Conservation (phyloP, 1,284 basidiomycete genomes). For the Trichosporon sp. region DNA sequence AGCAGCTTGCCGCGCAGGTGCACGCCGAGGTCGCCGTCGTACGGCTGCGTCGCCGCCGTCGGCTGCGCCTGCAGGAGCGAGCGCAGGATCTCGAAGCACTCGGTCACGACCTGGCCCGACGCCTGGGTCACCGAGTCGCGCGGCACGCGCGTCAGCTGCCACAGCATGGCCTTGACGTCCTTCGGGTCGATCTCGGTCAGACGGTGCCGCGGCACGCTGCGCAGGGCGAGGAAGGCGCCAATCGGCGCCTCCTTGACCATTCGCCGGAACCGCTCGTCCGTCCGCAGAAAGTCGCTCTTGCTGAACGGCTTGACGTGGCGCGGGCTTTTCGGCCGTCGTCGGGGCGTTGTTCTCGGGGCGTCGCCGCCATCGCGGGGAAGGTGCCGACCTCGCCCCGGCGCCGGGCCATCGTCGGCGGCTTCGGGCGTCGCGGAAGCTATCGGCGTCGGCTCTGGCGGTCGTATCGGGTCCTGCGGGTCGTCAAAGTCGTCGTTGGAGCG, state of each 20-base stretch:
- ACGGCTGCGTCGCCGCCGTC: background rate
- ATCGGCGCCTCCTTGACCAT: constrained; percentile 8
- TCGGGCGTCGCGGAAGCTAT: background rate
- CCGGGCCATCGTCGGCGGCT: background rate
- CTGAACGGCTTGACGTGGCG: background rate
- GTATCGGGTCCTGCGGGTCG: background rate
- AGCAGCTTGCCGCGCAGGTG: constrained; percentile 10
- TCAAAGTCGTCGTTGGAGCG: background rate
- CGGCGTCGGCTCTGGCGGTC: background rate
- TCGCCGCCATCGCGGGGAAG: background rate
- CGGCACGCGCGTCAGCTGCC: constrained; percentile 2
- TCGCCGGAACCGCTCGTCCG: constrained; percentile 16
- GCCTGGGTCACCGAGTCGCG: background rate
- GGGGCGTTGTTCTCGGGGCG: background rate
- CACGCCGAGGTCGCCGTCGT: constrained; percentile 8
- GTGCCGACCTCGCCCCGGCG: background rate
- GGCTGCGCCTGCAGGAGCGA: constrained; percentile 13
- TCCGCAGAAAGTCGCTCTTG: constrained; percentile 8
- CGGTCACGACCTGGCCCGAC: background rate
- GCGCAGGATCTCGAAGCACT: constrained; percentile 4
- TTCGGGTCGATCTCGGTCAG: constrained; percentile 8
- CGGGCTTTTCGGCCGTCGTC: background rate
- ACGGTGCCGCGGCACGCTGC: background rate
- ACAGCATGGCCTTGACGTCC: constrained; percentile 16
- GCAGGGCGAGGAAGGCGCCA: constrained; percentile 13